Evolutionary conservation across 2,329 filamentous ascomycete genomes (phyloP).

Genomic region (Chaetoscypha palmicola): DNA sequence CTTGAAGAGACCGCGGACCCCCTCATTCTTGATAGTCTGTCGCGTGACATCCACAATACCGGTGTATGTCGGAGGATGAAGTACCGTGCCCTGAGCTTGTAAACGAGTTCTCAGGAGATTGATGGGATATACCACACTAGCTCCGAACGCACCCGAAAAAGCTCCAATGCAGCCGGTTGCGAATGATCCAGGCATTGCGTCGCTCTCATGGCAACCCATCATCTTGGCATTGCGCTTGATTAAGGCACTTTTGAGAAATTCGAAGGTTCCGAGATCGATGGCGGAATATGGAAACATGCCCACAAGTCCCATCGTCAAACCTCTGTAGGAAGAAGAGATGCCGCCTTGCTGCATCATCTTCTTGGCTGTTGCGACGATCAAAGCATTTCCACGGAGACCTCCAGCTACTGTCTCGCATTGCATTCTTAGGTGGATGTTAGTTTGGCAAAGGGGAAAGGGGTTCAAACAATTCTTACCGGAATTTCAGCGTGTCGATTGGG

Average conservation of each 20-base stretch:
- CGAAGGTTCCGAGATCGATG: conserved; percentile 93
- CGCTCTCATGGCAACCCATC: conserved; percentile 70
- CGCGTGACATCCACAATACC: conserved; percentile 84
- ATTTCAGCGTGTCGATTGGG: conserved; percentile 42
- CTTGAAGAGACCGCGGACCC: conserved; percentile 82
- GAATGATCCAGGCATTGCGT: conserved; percentile 73
- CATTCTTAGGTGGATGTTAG: conserved; percentile 42
- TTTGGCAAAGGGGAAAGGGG: too few relatives aligned
- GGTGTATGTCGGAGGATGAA: conserved; percentile 84
- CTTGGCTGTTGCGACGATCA: conserved; percentile 74
- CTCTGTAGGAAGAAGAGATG: conserved; percentile 74
- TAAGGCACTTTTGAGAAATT: conserved; percentile 76
- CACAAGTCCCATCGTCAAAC: conserved; percentile 84
- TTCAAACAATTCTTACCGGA: conserved; percentile 39
- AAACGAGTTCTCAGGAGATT: conserved; percentile 88
- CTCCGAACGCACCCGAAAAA: conserved; percentile 83
- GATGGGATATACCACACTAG: conserved; percentile 88
- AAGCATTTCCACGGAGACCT: conserved; percentile 72
- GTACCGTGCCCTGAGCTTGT: conserved; percentile 89
- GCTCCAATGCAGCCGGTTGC: conserved; percentile 84
- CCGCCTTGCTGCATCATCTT: conserved; percentile 82
- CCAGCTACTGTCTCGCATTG: conserved; percentile 91
- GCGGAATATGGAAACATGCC: conserved; percentile 98
- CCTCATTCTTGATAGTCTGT: conserved; percentile 78
- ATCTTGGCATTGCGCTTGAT: conserved; percentile 62